Evolutionary conservation across 73 alveolate species (phyloP).

Genomic region (Paramecium tetraurelia): DNA sequence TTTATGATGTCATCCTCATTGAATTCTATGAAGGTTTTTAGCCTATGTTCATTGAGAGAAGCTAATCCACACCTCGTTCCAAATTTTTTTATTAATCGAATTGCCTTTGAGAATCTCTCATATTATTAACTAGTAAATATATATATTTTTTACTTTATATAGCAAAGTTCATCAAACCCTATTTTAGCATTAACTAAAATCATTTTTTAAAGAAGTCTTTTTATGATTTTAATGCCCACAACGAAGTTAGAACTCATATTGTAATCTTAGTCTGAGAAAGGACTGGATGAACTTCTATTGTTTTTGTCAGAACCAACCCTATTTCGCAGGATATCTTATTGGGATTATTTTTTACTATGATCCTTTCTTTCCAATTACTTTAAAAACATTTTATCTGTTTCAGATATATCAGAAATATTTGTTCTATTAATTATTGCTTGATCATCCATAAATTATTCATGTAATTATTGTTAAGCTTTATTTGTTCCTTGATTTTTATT

Average conservation of each 20-base stretch:
- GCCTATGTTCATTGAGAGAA: background rate
- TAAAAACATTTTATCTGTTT: background rate
- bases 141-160: background rate
- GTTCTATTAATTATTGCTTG: background rate
- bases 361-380: background rate
- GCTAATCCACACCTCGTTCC: background rate
- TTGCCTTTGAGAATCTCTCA: background rate
- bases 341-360: background rate
- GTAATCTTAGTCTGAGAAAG: background rate
- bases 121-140: background rate
- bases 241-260: background rate
- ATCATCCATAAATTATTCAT: background rate
- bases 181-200: background rate
- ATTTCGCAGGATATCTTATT: background rate
- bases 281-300: background rate
- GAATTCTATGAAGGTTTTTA: background rate
- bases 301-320: background rate
- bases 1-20: background rate
- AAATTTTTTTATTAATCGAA: background rate
- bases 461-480: background rate
- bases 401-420: background rate
- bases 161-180: background rate
- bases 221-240: background rate
- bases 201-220: background rate
- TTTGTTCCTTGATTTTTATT: background rate